Evolutionary conservation across 768 basidiomycete species (phyloP).

Genomic region (Naganishia kalamii): DNA sequence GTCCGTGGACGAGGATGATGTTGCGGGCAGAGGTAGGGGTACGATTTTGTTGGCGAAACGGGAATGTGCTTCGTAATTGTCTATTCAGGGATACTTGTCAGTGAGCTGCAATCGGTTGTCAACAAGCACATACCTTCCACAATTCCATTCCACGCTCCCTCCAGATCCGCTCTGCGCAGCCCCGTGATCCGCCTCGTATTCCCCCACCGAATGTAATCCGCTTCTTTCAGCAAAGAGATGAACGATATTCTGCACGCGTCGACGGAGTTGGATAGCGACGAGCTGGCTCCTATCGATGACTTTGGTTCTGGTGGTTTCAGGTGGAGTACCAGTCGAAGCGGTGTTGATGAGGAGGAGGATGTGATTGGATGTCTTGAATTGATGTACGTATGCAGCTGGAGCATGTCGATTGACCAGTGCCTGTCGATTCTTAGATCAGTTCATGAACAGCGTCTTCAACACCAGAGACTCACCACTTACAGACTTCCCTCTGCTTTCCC

Average conservation of each 20-base stretch:
- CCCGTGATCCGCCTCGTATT: conserved; percentile 90
- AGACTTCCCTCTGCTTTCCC: conserved; percentile 27
- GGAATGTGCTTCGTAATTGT: conserved; percentile 94
- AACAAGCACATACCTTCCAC: conserved; percentile 66
- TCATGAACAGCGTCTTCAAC: not conserved
- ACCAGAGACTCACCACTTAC: conserved; percentile 66
- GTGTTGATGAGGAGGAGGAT: conserved; percentile 40
- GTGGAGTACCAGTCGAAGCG: conserved; percentile 69
- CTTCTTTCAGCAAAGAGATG: conserved; percentile 93
- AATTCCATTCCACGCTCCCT: conserved; percentile 94
- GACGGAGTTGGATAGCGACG: conserved; percentile 47
- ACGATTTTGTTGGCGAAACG: conserved; percentile 87
- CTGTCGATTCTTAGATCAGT: conserved; percentile 48
- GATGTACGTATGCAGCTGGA: conserved; percentile 61
- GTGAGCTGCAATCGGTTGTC: not conserved
- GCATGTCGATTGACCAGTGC: conserved; percentile 96
- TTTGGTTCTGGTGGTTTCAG: conserved; percentile 63
- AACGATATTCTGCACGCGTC: conserved; percentile 89
- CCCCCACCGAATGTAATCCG: conserved; percentile 94
- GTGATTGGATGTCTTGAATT: conserved; percentile 56
- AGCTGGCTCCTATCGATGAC: conserved; percentile 47
- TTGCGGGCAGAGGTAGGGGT: conserved; percentile 56
- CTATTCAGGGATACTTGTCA: conserved; percentile 49
- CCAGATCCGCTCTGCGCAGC: conserved; percentile 82
- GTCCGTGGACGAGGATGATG: not conserved